A percentile compares a stretch with the other conserved stretches of the same genome.
These are phyloP conservation scores for Fraxinus excelsior DNA, from an alignment of 257 asterid species.

Conservation along the genomic window DNA sequence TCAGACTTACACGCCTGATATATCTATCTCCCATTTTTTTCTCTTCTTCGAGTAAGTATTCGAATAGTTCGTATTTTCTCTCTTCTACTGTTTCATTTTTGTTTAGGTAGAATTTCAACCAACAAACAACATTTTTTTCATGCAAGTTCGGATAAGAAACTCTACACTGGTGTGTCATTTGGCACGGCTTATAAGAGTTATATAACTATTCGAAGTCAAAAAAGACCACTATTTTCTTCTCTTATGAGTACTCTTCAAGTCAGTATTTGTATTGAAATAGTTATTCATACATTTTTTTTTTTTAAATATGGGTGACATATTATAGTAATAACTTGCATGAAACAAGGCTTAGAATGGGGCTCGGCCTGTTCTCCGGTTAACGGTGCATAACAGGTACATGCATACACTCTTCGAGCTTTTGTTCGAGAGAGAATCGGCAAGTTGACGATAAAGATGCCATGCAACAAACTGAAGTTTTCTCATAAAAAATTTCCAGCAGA, in stretches of 20 bases:
- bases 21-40: background rate
- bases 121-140: no score
- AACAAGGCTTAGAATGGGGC: no score
- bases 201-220: background rate
- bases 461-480: background rate
- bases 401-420: background rate
- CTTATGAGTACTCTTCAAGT: no score
- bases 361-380: no score
- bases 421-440: background rate
- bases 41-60: background rate
- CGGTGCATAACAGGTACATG: no score
- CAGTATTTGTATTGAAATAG: no score
- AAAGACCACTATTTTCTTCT: no score
- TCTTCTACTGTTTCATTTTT: background rate
- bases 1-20: constrained; percentile 27
- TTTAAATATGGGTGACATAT: no score
- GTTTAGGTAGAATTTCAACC: background rate
- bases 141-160: background rate
- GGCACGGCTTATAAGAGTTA: background rate
- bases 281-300: no score
- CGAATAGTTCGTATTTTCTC: constrained; percentile 3
- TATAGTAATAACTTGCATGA: no score
- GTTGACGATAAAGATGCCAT: background rate
- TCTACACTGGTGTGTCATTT: background rate
- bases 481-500: background rate